Percentiles rank a stretch among this genome's conserved stretches.
Evolutionary conservation across 2,329 filamentous ascomycete genomes (phyloP).

Genomic region (Magnaporthales sp.): DNA sequence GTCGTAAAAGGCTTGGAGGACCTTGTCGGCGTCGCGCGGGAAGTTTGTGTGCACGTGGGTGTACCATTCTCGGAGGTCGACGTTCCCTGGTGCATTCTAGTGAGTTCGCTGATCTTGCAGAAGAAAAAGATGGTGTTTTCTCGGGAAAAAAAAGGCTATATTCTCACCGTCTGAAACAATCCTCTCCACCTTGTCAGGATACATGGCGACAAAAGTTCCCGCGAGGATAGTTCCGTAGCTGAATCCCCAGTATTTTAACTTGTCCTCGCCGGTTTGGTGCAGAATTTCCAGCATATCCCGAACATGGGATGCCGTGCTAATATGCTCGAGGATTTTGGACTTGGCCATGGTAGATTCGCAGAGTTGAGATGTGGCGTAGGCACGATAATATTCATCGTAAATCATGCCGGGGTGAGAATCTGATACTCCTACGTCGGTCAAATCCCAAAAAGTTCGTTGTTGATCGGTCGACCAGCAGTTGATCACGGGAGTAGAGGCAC

Average conservation of each 20-base stretch:
- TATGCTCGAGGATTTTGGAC: constrained; percentile 28
- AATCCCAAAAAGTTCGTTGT: constrained; percentile 31
- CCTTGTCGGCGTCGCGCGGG: constrained; percentile 43
- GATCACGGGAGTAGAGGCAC: constrained; percentile 37
- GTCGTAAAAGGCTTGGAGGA: constrained; percentile 42
- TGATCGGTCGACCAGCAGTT: constrained; percentile 40
- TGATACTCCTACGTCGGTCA: constrained; percentile 33
- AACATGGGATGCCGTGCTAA: constrained; percentile 34
- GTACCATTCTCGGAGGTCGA: constrained; percentile 47
- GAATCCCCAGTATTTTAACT: constrained; percentile 44
- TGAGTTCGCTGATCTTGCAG: too few relatives aligned
- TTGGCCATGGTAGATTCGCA: constrained; percentile 31
- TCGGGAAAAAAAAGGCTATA: background rate
- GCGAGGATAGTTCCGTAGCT: constrained; percentile 46
- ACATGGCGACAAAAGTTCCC: constrained; percentile 42
- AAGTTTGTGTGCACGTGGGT: constrained; percentile 35
- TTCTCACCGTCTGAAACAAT: constrained; percentile 38
- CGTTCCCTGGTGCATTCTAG: constrained; percentile 25
- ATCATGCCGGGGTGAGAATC: constrained; percentile 37
- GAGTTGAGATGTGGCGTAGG: constrained; percentile 28
- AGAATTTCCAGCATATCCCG: constrained; percentile 40
- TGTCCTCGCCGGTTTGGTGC: constrained; percentile 28
- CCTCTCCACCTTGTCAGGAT: constrained; percentile 39
- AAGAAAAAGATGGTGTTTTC: background rate
- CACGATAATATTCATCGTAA: constrained; percentile 34